Evolutionary conservation across 768 basidiomycete genomes (phyloP).

Genomic region (Hygrophoropsis aurantiaca): DNA sequence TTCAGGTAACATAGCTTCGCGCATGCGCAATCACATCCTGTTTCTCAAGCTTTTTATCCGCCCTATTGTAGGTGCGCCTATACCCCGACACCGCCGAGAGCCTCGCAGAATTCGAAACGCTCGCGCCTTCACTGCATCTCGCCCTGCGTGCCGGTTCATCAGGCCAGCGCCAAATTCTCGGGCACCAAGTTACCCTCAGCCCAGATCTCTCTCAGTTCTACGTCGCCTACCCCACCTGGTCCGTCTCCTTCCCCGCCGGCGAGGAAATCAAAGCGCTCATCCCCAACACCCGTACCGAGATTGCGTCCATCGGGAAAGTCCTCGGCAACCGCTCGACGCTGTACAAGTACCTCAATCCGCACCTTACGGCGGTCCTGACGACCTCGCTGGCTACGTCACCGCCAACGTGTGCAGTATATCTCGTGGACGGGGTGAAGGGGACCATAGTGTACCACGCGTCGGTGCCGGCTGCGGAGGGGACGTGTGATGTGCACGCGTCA

Average conservation of each 20-base stretch:
- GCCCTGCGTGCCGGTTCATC: constrained; percentile 49
- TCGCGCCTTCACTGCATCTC: constrained; percentile 51
- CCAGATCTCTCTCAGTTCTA: constrained; percentile 43
- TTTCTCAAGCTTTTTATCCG: background rate
- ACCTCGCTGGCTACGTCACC: constrained; percentile 25
- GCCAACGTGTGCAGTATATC: constrained; percentile 60
- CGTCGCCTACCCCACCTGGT: constrained; percentile 67
- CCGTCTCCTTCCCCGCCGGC: constrained; percentile 49
- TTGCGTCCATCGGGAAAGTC: constrained; percentile 83
- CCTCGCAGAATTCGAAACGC: constrained; percentile 40
- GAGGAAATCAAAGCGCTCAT: constrained; percentile 61
- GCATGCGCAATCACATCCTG: background rate
- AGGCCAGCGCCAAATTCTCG: constrained; percentile 48
- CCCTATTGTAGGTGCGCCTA: constrained; percentile 48
- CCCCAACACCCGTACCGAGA: constrained; percentile 46
- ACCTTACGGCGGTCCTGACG: constrained; percentile 69
- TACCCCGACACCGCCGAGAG: constrained; percentile 62
- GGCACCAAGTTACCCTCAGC: constrained; percentile 51
- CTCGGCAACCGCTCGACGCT: constrained; percentile 84
- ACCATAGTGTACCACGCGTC: constrained; percentile 66
- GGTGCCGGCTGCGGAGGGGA: constrained; percentile 43
- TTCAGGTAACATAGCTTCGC: constrained; percentile 52
- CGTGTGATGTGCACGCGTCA: constrained; percentile 65
- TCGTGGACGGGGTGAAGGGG: constrained; percentile 82
- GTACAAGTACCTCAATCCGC: constrained; percentile 93